These are phyloP conservation scores for Dioszegia aurantiaca DNA, from an alignment of 768 basidiomycete species.

Conservation along the genomic window DNA sequence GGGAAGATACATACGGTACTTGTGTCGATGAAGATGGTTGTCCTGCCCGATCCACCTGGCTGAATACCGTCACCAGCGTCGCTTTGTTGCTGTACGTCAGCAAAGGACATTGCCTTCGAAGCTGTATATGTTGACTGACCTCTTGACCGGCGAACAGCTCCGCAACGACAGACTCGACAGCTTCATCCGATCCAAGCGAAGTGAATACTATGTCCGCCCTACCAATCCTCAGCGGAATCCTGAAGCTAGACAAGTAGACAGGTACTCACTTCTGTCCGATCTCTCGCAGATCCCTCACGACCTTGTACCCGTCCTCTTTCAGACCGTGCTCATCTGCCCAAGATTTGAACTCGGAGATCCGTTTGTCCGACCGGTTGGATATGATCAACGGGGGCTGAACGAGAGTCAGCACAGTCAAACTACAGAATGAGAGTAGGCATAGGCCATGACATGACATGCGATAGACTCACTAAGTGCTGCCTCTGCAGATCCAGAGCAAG, in stretches of 20 bases:
- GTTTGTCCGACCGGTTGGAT: conserved; percentile 66
- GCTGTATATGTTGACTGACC: conserved; percentile 53
- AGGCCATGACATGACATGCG: not conserved
- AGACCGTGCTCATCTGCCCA: conserved; percentile 62
- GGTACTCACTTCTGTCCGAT: conserved; percentile 58
- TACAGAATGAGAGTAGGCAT: not conserved
- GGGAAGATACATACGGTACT: conserved; percentile 62
- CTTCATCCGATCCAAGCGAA: conserved; percentile 69
- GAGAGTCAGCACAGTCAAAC: not conserved
- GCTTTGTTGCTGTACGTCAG: conserved; percentile 19
- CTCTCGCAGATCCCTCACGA: conserved; percentile 62
- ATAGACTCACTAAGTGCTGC: conserved; percentile 10
- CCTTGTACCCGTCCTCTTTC: conserved; percentile 58
- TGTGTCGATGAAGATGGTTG: conserved; percentile 80
- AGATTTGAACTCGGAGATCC: conserved; percentile 56
- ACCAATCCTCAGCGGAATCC: not conserved
- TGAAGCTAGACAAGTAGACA: not conserved
- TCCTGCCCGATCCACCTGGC: conserved; percentile 45
- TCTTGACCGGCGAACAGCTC: conserved; percentile 62
- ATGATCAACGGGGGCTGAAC: conserved; percentile 62
- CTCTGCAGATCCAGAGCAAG: conserved; percentile 59
- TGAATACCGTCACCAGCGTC: conserved; percentile 52
- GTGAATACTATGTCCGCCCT: conserved; percentile 75
- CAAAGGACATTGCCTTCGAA: not conserved
- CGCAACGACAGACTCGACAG: conserved; percentile 64